Evolutionary conservation across 2,329 filamentous ascomycete species (phyloP), one percentile per base, ranked within the genome.

Genomic region (Aspergillus jensenii): DNA sequence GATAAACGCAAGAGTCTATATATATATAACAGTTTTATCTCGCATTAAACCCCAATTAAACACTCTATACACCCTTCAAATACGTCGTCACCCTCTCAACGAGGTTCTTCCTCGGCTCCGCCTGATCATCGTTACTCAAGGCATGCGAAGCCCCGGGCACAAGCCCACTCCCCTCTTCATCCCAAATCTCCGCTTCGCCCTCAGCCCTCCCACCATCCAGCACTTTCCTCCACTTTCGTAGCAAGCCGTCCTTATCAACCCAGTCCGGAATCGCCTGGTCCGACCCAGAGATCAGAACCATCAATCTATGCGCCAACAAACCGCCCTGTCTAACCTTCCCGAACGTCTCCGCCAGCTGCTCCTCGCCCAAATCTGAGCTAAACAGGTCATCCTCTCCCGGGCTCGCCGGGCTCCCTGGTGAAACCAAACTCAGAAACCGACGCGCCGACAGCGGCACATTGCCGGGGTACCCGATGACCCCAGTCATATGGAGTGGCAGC

Each of bases 381-480:
- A 96, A 96, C 69, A 90, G 90, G 69, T 96, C 93, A 69, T 97
- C 93, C 59, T 91, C 89, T 4, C 87, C 89, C 1, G 86, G 80
- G 41, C 79, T 74, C 35, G 17, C 46, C 9, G 84, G 84, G n/a
- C 79, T 82, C 39, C 75, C 74, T 0, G 78, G 78, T 48, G 76
- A 78, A 1, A 82, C 77, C 7, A 90, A 74, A 52, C 83, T 84
- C 31, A 87, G 67, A 70, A 85, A 87, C 25, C 87, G 70, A 40
- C 78, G 76, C 14, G 85, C 83, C 5, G 77, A 81, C 8, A 88
- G 74, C 0, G 83, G 81, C 0, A 76, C 75, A 49, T 71, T 68
- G 1, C 66, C 59, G 0, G 71, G 68, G 40, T 71, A 74, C 14
- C 65, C 68, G 9, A 76, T 66, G 33, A 63, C 64, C 3, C 65